Conservation (phyloP, 441 rosid genomes). For the Arabidopsis lyrata region DNA sequence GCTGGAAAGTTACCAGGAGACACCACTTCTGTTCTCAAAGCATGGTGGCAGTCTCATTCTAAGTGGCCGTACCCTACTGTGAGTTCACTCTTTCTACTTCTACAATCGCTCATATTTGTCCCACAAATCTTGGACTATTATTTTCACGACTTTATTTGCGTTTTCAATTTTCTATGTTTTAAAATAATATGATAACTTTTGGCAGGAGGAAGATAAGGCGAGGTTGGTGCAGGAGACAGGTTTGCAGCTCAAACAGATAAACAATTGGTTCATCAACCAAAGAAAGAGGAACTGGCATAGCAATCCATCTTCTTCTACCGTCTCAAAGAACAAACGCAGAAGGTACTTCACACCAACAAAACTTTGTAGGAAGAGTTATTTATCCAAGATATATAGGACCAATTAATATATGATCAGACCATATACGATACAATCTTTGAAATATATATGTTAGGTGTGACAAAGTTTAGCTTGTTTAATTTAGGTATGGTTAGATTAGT, state of each 20-base stretch:
- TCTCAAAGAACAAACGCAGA: constrained; percentile 85
- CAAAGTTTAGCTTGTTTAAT: neutral
- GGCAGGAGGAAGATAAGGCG: constrained; percentile 98
- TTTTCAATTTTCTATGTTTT: constrained; percentile 1
- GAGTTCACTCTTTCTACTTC: constrained; percentile 38
- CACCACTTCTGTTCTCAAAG: constrained; percentile 88
- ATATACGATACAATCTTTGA: neutral
- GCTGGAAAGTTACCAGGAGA: constrained; percentile 99
- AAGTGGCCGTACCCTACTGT: constrained; percentile 99
- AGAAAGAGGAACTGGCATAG: constrained; percentile 98
- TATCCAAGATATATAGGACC: neutral
- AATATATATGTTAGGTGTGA: constrained; percentile 13
- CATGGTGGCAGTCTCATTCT: constrained; percentile 99
- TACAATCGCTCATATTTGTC: neutral
- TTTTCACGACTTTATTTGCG: neutral
- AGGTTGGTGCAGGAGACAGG: constrained; percentile 97
- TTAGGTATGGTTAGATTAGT: constrained; percentile 1
- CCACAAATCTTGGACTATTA: neutral
- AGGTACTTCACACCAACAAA: constrained; percentile 57
- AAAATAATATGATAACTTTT: neutral
- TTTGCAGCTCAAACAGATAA: constrained; percentile 93
- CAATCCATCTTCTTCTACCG: constrained; percentile 89
- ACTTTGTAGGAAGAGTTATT: constrained; percentile 14
- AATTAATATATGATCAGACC: neutral
- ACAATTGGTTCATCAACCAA: constrained; percentile 99